phyloP scores from a whole-genome alignment of 495 filamentous ascomycete genomes.

The Clohesyomyces aquaticus region DNA sequence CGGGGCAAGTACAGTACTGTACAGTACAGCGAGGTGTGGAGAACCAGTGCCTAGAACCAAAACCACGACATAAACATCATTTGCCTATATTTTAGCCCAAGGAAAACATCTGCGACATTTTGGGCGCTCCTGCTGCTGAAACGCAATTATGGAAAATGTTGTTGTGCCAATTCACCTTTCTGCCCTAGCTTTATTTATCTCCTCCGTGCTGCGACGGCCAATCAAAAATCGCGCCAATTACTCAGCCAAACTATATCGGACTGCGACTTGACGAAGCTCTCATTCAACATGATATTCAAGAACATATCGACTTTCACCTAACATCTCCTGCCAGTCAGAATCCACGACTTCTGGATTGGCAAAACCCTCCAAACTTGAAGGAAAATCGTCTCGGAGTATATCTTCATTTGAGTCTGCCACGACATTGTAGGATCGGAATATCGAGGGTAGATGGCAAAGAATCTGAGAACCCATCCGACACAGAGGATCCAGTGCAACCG shows the following conservation, averaged over 20 bases:
- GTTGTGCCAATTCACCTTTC: slow-evolving; percentile 33
- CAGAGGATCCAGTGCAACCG: background rate
- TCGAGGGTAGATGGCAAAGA: background rate
- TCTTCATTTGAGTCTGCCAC: background rate
- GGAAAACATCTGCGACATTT: too few relatives aligned
- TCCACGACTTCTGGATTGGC: slow-evolving; percentile 49
- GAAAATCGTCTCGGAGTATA: slow-evolving; percentile 28
- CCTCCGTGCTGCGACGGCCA: slow-evolving; percentile 40
- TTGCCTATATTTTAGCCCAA: too few relatives aligned
- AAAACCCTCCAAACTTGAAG: background rate
- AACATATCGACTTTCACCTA: slow-evolving; percentile 52
- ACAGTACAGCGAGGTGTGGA: too few relatives aligned
- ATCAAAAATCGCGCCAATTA: slow-evolving; percentile 55
- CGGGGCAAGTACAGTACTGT: too few relatives aligned
- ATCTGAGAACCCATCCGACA: background rate
- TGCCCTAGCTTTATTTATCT: too few relatives aligned
- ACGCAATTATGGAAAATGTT: slow-evolving; percentile 3
- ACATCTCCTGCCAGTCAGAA: slow-evolving; percentile 48
- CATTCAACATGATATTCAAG: slow-evolving; percentile 52
- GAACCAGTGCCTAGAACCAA: too few relatives aligned
- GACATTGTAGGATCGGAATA: background rate
- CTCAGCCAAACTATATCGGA: slow-evolving; percentile 59
- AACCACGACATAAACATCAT: too few relatives aligned
- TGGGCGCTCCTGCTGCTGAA: too few relatives aligned
- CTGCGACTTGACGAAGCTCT: slow-evolving; percentile 49